Base-by-base conservation (phyloP, 2,329 filamentous ascomycete species). In the Cladophialophora exuberans region DNA sequence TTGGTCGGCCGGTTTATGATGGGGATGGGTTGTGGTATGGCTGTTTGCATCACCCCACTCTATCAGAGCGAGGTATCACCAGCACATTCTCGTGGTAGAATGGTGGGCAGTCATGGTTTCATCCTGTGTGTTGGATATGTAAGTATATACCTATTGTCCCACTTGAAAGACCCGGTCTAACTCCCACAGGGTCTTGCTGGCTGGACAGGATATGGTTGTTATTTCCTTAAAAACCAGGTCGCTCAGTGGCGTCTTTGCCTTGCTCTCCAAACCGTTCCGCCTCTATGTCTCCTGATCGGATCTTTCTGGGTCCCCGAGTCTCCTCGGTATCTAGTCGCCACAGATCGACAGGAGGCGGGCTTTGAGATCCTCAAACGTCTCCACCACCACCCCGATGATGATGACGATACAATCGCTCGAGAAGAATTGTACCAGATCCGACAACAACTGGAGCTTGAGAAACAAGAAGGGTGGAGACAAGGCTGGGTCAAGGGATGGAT, bases 361-460 rank as follows among this genome's bases (percentile, higher is more conserved):
- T 54, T 51, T 23, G 38, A 7, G 10, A 36, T 57, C 25, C 33
- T 60, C 11, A 33, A 43, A 18, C 43, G 44, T 30, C 38, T 60
- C 9, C 57, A 60, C 22, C 36, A 57, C 13, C 54, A 60, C 13
- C 53, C 48, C 3, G 67, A 68, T 23, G 71, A 73, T 43, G 69
- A 69, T 3, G 64, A 77, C 23, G 66, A 76, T 6, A 60, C 63
- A 9, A 59, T 67, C 6, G 72, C 72, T 17, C 61, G 67, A 6
- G 68, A 71, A 28, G 71, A 72, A 36, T 76, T 79, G 54, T 71
- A 70, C 55, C 69, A 73, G 46, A 58, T 61, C 31, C 48, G 53
- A 7, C 43, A 54, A 41, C 59, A 60, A 35, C 28, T 62, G 10
- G 57, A 56, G 5, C 47, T 61, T 13, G 58, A 61, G 22, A 52